Evolutionary conservation across 441 rosid species (phyloP).

Genomic region (Croton laevigatus): DNA sequence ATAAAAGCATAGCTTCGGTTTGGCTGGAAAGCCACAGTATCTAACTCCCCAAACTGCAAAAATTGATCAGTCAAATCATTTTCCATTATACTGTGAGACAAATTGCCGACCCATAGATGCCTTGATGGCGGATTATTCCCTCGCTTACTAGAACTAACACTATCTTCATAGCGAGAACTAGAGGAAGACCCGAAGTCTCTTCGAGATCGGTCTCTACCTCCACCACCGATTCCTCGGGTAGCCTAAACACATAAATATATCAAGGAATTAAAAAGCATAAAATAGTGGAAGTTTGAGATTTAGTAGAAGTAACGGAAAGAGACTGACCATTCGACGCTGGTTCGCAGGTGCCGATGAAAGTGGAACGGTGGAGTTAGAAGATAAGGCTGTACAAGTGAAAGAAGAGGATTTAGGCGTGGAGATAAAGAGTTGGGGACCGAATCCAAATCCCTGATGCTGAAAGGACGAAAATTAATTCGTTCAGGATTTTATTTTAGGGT

Average conservation of each 20-base stretch:
- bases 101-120: constrained; percentile 91
- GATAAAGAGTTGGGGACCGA: neutral
- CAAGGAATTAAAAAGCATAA: constrained; percentile 4
- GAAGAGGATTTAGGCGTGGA: neutral
- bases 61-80: constrained; percentile 54
- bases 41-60: constrained; percentile 69
- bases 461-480: neutral
- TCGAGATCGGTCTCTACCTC: constrained; percentile 52
- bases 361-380: neutral
- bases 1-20: constrained; percentile 84
- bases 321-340: constrained; percentile 20
- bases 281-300: neutral
- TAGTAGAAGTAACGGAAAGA: neutral
- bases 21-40: constrained; percentile 76
- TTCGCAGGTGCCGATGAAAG: too few relatives aligned
- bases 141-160: constrained; percentile 13
- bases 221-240: constrained; percentile 35
- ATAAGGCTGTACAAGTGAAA: too few relatives aligned
- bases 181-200: constrained; percentile 33
- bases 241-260: constrained; percentile 35
- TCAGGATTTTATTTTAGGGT: neutral
- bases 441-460: neutral
- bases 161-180: constrained; percentile 35
- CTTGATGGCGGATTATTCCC: constrained; percentile 66
- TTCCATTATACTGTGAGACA: constrained; percentile 61